phyloP scores from a whole-genome alignment of 176 grass and related monocot species.

The Alopecurus myosuroides region DNA sequence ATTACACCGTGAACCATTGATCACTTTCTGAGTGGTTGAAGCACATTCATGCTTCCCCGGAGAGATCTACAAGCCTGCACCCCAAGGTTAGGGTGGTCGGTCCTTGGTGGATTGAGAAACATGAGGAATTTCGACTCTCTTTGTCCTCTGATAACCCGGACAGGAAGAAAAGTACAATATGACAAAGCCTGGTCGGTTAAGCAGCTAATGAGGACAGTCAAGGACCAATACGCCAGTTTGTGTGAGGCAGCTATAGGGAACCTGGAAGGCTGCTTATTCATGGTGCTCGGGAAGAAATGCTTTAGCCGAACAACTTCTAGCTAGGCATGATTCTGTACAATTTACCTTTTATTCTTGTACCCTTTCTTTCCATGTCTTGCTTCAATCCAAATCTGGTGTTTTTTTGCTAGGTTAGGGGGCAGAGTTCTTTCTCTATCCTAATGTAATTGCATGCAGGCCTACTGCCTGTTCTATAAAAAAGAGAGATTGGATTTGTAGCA shows the following conservation, averaged over 20 bases:
- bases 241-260: neutral
- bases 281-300: neutral
- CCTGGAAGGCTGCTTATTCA: neutral
- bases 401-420: neutral
- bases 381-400: neutral
- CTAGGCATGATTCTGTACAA: neutral
- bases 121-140: neutral
- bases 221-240: neutral
- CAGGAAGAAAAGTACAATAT: neutral
- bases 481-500: neutral
- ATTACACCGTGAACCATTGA: neutral
- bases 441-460: neutral
- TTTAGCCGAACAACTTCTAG: neutral
- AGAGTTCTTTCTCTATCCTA: neutral
- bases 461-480: neutral
- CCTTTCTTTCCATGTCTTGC: neutral
- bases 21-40: neutral
- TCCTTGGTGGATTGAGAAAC: conserved; percentile 7
- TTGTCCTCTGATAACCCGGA: neutral
- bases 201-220: neutral
- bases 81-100: neutral
- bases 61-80: conserved; percentile 9
- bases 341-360: neutral
- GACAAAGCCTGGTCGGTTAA: neutral
- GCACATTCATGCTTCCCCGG: neutral